Base-by-base conservation (phyloP, 208 protist genomes). In the Trypanosoma conorhini region DNA sequence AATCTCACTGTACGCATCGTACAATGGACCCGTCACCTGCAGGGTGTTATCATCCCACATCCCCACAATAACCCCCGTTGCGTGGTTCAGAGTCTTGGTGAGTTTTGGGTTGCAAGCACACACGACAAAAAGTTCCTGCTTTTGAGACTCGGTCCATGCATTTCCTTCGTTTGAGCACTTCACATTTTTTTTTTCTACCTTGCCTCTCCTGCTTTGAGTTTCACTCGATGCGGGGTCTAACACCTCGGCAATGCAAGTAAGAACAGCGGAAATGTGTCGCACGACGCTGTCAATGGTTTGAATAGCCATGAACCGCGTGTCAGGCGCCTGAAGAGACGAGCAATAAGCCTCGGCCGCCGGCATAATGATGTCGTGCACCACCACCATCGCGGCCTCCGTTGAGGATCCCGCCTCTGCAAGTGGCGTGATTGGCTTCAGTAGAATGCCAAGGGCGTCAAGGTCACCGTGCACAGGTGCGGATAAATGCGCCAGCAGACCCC, bases 251-350 rank as follows among this genome's bases (percentile, higher is more conserved):
- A 76, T 56, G 56, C 61, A 68, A 10, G 52, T 57, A 50, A 95
- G 28, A 17, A 91, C 79, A 24, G 86, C 67, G 35, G 40, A 64
- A 22, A 94, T 78, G 77, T 97, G 82, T n/a, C 86, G 85, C 52
- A 97, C 84, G 9, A 92, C 79, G 71, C 77, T 81, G 73, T 97
- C 89, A 38, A 95, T 78, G 4, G 89, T 94, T 74, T 97, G 92
- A 59, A 92, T 94, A 3, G 92, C 92, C 88, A 95, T 94, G 69
- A 97, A 97, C 40, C 92, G 86, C 28, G 86, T 92, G 60, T 97
- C 89, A 1, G 87, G 88, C 61, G 87, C 76, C 26, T 93, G 80
- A 50, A 94, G 70, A 24, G 78, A 54, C 48, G 76, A 67, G 78
- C 74, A 87, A 67, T 81, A 92, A 21, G 67, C 26, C 51, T 84